These are phyloP conservation scores for Candida pini DNA, from an alignment of 805 yeast genomes.

Conservation along the genomic window DNA sequence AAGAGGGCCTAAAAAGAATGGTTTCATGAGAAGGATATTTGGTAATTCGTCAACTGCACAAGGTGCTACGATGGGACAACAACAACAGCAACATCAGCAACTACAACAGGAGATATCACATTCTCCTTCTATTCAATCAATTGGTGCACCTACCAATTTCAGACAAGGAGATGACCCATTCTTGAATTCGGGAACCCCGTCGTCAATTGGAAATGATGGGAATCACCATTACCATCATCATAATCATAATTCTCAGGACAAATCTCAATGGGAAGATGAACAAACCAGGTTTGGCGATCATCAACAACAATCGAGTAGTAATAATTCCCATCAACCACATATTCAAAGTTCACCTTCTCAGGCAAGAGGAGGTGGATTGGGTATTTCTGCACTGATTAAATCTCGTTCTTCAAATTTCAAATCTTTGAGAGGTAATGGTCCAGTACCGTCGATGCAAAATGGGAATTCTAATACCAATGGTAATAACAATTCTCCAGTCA, in stretches of 20 bases:
- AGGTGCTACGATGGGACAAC: neutral
- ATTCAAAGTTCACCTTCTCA: too few relatives aligned
- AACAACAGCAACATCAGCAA: slow-evolving; percentile 1
- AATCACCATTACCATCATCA: too few relatives aligned
- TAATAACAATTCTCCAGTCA: slow-evolving; percentile 18
- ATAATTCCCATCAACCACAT: neutral
- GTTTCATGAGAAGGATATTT: slow-evolving; percentile 27
- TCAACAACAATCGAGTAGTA: neutral
- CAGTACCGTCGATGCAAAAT: neutral
- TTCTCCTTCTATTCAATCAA: slow-evolving; percentile 18
- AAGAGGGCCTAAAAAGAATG: slow-evolving; percentile 17
- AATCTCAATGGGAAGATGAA: slow-evolving; percentile 4
- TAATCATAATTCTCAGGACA: neutral
- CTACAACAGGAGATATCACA: slow-evolving; percentile 4
- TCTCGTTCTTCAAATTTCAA: slow-evolving; percentile 44
- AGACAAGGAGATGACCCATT: slow-evolving; percentile 23
- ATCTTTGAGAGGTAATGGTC: slow-evolving; percentile 10
- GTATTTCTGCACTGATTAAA: slow-evolving; percentile 29
- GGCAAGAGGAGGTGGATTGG: slow-evolving; percentile 5
- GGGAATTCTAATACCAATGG: slow-evolving; percentile 11
- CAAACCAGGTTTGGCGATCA: slow-evolving; percentile 4
- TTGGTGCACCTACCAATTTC: slow-evolving; percentile 28
- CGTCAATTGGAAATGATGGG: too few relatives aligned
- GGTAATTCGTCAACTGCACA: slow-evolving; percentile 13
- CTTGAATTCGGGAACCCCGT: slow-evolving; percentile 4